phyloP scores from a whole-genome alignment of 306 rosid species.

The Erythrophleum fordii region DNA sequence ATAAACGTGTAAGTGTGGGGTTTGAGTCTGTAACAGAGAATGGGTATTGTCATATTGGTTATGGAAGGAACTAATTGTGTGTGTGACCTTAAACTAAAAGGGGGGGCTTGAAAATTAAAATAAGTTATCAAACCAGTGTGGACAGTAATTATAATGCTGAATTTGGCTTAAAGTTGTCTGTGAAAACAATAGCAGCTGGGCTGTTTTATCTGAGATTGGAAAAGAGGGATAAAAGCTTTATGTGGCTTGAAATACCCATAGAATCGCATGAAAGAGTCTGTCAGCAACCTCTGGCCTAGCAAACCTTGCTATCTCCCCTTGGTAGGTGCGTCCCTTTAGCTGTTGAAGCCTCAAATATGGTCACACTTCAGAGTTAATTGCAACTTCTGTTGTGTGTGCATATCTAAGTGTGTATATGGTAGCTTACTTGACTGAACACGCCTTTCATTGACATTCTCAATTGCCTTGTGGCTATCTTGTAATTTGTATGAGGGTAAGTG shows the following conservation, averaged over 20 bases:
- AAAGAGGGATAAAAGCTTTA: neutral
- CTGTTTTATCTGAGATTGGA: neutral
- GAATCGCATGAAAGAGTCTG: neutral
- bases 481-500: neutral
- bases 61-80: neutral
- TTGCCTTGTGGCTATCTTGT: neutral
- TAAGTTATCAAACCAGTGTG: neutral
- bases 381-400: neutral
- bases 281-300: neutral
- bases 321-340: neutral
- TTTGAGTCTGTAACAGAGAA: conserved; percentile 4
- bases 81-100: neutral
- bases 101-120: neutral
- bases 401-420: neutral
- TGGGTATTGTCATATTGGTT: neutral
- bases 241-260: neutral
- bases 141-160: neutral
- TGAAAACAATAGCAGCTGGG: neutral
- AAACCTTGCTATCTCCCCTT: neutral
- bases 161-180: neutral
- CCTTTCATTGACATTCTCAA: neutral
- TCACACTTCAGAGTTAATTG: neutral
- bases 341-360: neutral
- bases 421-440: neutral
- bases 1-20: no score